Evolutionary conservation across 345 rosid species (phyloP).

Genomic region (Melastoma malabathricum): DNA sequence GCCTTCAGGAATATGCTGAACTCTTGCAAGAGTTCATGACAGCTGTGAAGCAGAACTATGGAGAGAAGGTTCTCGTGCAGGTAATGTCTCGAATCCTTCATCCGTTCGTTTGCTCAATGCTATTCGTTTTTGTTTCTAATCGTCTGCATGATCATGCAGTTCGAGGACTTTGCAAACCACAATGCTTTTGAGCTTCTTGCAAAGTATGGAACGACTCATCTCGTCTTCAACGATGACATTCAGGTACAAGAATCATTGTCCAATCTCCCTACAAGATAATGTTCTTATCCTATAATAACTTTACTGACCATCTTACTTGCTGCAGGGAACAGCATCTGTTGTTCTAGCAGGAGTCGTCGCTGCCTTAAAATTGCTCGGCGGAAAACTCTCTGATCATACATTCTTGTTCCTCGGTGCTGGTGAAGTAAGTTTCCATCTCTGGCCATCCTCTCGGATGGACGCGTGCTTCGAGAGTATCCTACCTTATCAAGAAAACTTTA

Average conservation of each 20-base stretch:
- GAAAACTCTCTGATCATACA: slow-evolving; percentile 62
- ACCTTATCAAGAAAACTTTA: too few species aligned
- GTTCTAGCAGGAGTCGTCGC: slow-evolving; percentile 83
- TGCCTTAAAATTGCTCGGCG: slow-evolving; percentile 51
- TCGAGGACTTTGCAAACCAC: slow-evolving; percentile 97
- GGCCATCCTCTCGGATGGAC: too few species aligned
- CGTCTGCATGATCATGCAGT: too few species aligned
- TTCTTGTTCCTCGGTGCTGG: slow-evolving; percentile 94
- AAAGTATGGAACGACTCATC: slow-evolving; percentile 67
- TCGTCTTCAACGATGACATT: slow-evolving; percentile 92
- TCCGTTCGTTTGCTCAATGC: too few species aligned
- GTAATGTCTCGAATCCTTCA: too few species aligned
- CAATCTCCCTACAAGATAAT: too few species aligned
- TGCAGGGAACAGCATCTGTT: slow-evolving; percentile 94
- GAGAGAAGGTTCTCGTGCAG: slow-evolving; percentile 86
- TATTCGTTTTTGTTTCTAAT: too few species aligned
- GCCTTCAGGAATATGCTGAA: slow-evolving; percentile 90
- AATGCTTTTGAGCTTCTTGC: slow-evolving; percentile 78
- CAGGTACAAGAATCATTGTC: too few species aligned
- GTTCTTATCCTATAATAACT: too few species aligned
- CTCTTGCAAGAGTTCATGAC: slow-evolving; percentile 83
- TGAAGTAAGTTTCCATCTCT: too few species aligned
- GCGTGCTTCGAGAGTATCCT: too few species aligned
- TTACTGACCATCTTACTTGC: too few species aligned
- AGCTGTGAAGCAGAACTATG: slow-evolving; percentile 84